phyloP scores from a whole-genome alignment of 768 basidiomycete genomes.

The Trametes cubensis region DNA sequence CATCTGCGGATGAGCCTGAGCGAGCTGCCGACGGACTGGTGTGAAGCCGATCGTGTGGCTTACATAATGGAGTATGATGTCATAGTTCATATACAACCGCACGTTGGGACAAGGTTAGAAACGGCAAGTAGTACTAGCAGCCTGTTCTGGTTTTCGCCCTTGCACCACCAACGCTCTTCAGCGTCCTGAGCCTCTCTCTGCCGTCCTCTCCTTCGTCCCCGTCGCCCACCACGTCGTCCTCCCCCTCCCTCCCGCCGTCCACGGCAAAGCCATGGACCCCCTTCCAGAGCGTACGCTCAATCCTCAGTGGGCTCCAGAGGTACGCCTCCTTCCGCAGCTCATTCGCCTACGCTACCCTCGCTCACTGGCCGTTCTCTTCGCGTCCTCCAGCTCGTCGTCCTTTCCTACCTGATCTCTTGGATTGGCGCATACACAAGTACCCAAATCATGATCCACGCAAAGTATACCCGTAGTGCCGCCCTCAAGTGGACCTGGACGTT shows the following conservation, averaged over 20 bases:
- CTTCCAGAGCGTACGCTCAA: slow-evolving; percentile 29
- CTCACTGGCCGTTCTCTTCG: background rate
- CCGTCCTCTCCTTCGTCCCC: background rate
- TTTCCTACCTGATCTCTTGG: slow-evolving; percentile 36
- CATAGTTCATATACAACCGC: slow-evolving; percentile 4
- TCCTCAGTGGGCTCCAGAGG: slow-evolving; percentile 33
- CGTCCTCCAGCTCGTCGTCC: slow-evolving; percentile 28
- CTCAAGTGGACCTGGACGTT: slow-evolving; percentile 33
- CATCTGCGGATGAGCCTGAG: no score
- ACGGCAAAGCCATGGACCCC: slow-evolving; percentile 20
- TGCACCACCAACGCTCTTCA: background rate
- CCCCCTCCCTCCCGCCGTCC: slow-evolving; percentile 6
- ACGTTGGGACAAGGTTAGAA: background rate
- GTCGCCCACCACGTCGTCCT: slow-evolving; percentile 8
- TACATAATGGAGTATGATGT: background rate
- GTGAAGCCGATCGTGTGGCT: background rate
- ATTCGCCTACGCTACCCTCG: background rate
- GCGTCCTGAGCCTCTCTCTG: no score
- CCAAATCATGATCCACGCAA: slow-evolving; percentile 35
- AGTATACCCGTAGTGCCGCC: slow-evolving; percentile 28
- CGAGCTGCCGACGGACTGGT: background rate
- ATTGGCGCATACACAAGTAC: slow-evolving; percentile 36
- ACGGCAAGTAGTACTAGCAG: background rate
- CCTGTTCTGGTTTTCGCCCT: slow-evolving; percentile 2
- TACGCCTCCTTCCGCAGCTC: slow-evolving; percentile 2